Evolutionary conservation across 176 grass and related monocot species (phyloP).

Genomic region (bread wheat (Triticum aestivum)): IWGSC_CS_RefSeq_v2.1 NC_057802.1:323203790-323204289

Average conservation of each 20-base stretch:
- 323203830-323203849: constrained; percentile 20
- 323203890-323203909: not conserved
- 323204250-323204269: not conserved
- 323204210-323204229: not conserved
- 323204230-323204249: not conserved
- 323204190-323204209: not conserved
- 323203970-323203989: not conserved
- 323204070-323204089: constrained; percentile 23
- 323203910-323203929: not conserved
- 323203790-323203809: constrained; percentile 24
- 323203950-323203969: constrained; percentile 25
- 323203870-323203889: constrained; percentile 18
- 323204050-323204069: not conserved
- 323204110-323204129: constrained; percentile 27
- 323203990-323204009: not conserved
- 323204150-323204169: constrained; percentile 41
- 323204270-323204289: constrained; percentile 19
- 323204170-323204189: not conserved
- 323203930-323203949: not conserved
- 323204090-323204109: constrained; percentile 28
- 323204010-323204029: constrained; percentile 39
- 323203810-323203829: constrained; percentile 48
- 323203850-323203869: constrained; percentile 23
- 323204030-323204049: constrained; percentile 34
- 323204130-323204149: constrained; percentile 45